These are phyloP conservation scores for Ensete glaucum DNA, from an alignment of 176 grass and related monocot genomes.

Conservation along the genomic window DNA sequence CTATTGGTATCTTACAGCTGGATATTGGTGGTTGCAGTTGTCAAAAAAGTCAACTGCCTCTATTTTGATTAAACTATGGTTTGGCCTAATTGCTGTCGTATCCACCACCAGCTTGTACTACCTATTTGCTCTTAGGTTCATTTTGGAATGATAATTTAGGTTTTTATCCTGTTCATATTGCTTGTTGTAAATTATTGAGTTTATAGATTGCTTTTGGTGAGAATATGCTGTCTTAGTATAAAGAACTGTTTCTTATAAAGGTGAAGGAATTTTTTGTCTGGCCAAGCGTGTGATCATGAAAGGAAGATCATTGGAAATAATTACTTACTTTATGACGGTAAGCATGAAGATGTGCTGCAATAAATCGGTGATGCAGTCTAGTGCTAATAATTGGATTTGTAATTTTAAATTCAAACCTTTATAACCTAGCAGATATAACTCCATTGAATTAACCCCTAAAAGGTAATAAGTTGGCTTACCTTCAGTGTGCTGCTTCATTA, in stretches of 20 bases:
- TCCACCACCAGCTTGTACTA: neutral
- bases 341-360: neutral
- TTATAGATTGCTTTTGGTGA: neutral
- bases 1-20: slow-evolving; percentile 4
- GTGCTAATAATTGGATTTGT: neutral
- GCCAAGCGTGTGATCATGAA: neutral
- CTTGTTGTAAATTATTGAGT: neutral
- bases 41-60: neutral
- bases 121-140: neutral
- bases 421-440: neutral
- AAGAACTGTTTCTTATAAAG: too few relatives aligned
- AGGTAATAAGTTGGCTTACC: neutral
- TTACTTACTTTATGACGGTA: neutral
- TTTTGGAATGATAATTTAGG: neutral
- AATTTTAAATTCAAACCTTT: neutral
- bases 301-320: neutral
- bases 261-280: too few relatives aligned
- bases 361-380: neutral
- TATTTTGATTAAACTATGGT: neutral
- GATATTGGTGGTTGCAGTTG: neutral
- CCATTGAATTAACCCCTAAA: neutral
- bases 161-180: neutral
- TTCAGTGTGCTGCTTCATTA: neutral
- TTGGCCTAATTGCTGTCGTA: neutral
- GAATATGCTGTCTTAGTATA: neutral